Percentiles rank a stretch among this genome's conserved stretches.
These are phyloP conservation scores for Parathielavia hyrcaniae DNA, from an alignment of 495 filamentous ascomycete genomes.

Conservation along the genomic window DNA sequence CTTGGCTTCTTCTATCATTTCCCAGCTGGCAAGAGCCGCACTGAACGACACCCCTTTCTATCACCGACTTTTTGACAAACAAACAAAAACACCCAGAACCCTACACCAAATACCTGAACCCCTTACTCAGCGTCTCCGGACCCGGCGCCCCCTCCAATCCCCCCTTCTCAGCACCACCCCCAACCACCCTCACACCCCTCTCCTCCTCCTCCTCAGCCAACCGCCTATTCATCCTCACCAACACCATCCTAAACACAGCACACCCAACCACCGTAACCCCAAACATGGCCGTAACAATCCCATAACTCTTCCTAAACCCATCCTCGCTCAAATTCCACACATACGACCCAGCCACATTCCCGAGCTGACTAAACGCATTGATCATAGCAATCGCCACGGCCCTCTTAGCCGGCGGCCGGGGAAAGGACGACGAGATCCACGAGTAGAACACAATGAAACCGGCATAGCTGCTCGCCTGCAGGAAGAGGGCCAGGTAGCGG, in stretches of 20 bases:
- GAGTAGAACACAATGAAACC: constrained; percentile 64
- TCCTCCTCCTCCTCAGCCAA: constrained; percentile 47
- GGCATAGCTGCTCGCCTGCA: constrained; percentile 55
- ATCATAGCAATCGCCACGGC: constrained; percentile 71
- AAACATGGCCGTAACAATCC: constrained; percentile 58
- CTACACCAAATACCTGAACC: constrained; percentile 11
- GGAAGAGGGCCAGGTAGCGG: constrained; percentile 70
- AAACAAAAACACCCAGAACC: too few species aligned
- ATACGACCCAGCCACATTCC: constrained; percentile 68
- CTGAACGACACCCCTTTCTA: too few species aligned
- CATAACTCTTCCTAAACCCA: constrained; percentile 39
- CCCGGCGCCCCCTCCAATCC: too few species aligned
- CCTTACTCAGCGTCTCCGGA: constrained; percentile 4
- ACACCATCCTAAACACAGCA: constrained; percentile 50
- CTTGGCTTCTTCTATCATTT: too few species aligned
- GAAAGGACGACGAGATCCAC: constrained; percentile 70
- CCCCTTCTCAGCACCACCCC: constrained; percentile 2
- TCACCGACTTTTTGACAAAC: too few species aligned
- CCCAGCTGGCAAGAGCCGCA: too few species aligned
- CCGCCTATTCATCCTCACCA: constrained; percentile 60
- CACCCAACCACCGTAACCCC: constrained; percentile 49
- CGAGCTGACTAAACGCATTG: constrained; percentile 68
- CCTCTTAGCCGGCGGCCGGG: constrained; percentile 70
- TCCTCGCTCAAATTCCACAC: constrained; percentile 54
- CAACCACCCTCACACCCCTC: constrained; percentile 20